phyloP scores from a whole-genome alignment of 2,329 filamentous ascomycete genomes.

The Cladosporium colombiae region DNA sequence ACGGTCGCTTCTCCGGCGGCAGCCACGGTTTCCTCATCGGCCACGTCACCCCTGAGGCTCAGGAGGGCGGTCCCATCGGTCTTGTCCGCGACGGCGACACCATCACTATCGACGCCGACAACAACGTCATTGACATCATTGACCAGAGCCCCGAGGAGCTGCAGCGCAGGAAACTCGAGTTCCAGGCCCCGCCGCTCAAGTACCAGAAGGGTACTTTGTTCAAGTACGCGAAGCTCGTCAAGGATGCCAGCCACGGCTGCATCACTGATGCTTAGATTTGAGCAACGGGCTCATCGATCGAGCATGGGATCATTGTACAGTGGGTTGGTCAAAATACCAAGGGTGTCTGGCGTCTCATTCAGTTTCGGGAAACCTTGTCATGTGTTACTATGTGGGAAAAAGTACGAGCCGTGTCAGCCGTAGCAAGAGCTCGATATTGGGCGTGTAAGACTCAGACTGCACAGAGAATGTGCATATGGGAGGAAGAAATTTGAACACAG shows the following conservation, averaged over 20 bases:
- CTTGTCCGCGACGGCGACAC: conserved; percentile 79
- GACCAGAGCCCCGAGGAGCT: conserved; percentile 66
- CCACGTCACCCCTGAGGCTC: conserved; percentile 84
- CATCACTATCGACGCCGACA: conserved; percentile 80
- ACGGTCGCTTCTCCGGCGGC: conserved; percentile 76
- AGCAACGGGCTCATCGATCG: neutral
- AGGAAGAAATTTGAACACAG: neutral
- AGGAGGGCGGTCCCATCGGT: conserved; percentile 81
- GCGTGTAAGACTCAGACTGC: neutral
- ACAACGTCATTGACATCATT: conserved; percentile 62
- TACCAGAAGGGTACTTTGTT: conserved; percentile 60
- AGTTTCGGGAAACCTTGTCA: neutral
- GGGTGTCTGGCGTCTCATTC: conserved; percentile 1
- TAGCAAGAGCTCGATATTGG: neutral
- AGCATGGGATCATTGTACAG: neutral
- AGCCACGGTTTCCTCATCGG: conserved; percentile 86
- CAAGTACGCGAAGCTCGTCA: conserved; percentile 59
- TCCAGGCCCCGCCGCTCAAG: conserved; percentile 56
- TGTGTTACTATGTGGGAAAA: conserved; percentile 12
- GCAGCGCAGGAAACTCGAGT: conserved; percentile 52
- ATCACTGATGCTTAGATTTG: conserved; percentile 51
- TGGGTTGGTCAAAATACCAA: neutral
- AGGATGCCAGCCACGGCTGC: conserved; percentile 60
- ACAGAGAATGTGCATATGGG: neutral
- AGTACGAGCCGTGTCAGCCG: neutral